Percentiles rank a stretch among this genome's conserved stretches.
These are phyloP conservation scores for Globisporangium nodosum DNA, from an alignment of 352 stramenopile genomes.

Conservation along the genomic window DNA sequence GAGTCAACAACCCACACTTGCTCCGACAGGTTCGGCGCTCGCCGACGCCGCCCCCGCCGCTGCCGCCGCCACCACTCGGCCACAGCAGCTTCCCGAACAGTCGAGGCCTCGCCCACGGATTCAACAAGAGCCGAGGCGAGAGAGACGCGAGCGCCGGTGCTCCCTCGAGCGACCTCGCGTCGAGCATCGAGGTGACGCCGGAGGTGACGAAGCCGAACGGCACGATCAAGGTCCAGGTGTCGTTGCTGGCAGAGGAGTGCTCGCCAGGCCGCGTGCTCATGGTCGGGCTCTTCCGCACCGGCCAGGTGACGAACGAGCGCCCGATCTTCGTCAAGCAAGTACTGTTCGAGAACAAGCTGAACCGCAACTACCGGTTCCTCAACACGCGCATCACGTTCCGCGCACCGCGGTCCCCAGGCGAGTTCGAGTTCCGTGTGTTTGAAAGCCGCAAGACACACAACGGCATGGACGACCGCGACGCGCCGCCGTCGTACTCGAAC, in stretches of 20 bases:
- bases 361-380: conserved; percentile 52
- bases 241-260: conserved; percentile 54
- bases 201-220: conserved; percentile 70
- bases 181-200: conserved; percentile 36
- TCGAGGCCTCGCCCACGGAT: conserved; percentile 13
- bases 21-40: conserved; percentile 23
- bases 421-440: conserved; percentile 84
- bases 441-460: conserved; percentile 44
- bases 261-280: conserved; percentile 51
- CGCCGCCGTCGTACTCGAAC: conserved; percentile 40
- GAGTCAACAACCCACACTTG: neutral
- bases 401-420: conserved; percentile 63
- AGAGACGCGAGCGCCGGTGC: conserved; percentile 5
- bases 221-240: conserved; percentile 75
- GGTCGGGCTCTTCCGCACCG: conserved; percentile 69
- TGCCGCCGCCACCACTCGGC: neutral
- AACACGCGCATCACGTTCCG: conserved; percentile 82
- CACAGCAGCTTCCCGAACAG: neutral
- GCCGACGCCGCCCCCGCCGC: conserved; percentile 18
- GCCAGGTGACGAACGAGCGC: conserved; percentile 72
- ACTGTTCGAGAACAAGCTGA: conserved; percentile 72
- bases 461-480: conserved; percentile 19
- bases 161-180: conserved; percentile 14
- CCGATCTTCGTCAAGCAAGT: conserved; percentile 84
- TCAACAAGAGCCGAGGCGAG: conserved; percentile 14